Percentiles rank a stretch among this genome's conserved stretches.
phyloP scores from a whole-genome alignment of 163 green algal species.

The Prototheca stagnorum region DNA sequence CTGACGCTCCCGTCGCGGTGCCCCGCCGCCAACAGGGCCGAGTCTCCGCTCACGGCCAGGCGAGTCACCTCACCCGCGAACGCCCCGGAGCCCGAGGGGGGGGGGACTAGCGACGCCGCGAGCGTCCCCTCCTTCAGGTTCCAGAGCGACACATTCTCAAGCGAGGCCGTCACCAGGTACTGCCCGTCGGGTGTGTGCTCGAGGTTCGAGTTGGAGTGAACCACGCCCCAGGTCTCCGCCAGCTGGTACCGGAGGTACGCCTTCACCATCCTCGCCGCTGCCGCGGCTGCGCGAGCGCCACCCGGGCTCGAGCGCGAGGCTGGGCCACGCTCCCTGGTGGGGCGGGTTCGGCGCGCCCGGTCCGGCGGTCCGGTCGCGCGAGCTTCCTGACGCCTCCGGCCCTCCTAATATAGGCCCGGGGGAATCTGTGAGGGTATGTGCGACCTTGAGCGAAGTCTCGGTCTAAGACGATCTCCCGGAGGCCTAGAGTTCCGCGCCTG shows the following conservation, averaged over 20 bases:
- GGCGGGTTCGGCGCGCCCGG: too few relatives aligned
- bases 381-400: too few relatives aligned
- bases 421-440: too few relatives aligned
- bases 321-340: too few relatives aligned
- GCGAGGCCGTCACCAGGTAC: constrained; percentile 40
- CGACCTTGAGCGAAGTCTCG: too few relatives aligned
- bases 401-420: too few relatives aligned
- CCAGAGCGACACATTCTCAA: constrained; percentile 73
- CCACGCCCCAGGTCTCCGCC: constrained; percentile 54
- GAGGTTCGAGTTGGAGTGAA: constrained; percentile 43
- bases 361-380: too few relatives aligned
- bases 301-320: too few relatives aligned
- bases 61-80: constrained; percentile 47
- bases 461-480: too few relatives aligned
- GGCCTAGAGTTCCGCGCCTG: too few relatives aligned
- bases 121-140: constrained; percentile 15
- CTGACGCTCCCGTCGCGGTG: constrained; percentile 58
- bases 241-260: constrained; percentile 87
- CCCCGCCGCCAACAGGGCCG: constrained; percentile 38
- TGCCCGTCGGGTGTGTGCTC: constrained; percentile 44
- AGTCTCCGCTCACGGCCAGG: constrained; percentile 25
- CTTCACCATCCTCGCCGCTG: constrained; percentile 69
- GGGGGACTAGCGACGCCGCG: background rate
- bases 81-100: constrained; percentile 5
- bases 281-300: too few relatives aligned